Base-by-base conservation (phyloP, 2,329 filamentous ascomycete species). In the Chaetomium olivaceum region DNA sequence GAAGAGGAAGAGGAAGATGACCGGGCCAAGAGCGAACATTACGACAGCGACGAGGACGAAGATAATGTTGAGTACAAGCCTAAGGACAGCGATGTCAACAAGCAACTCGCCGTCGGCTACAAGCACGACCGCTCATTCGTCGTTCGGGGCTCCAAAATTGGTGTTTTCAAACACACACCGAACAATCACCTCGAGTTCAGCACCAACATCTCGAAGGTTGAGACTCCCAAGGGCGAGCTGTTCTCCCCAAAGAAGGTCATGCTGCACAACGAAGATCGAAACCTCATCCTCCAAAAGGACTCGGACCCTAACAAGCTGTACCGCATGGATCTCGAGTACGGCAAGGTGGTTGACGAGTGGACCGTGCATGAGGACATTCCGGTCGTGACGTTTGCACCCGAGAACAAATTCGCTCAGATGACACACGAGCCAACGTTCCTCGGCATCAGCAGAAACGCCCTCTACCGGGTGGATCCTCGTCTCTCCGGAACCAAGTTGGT, bases 351-450 rank as follows among this genome's bases (percentile, higher is more conserved):
- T 1, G 95, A 99, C 74, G 95, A 99, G 78, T 99, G 95, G 95
- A 97, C 97, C 73, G 86, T 99, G 16, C 94, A 99, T 75, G 94
- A 99, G 68, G 92, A 98, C 75, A 97, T 99, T 63, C 90, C 92
- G 0, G 91, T 98, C 67, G 88, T 91, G 62, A 95, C 89, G 11
- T 98, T 98, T 78, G 92, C 92, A 0, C 95, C 95, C 0, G 93
- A 97, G 77, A 97, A 90, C 85, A 99, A 99, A 86, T 99, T 97
- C 74, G 89, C 95, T 1, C 95, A 99, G 80, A 97, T 96, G 90
- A 97, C 93, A 0, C 88, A 89, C 66, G 93, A 97, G 75, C 93
- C 97, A 74, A 96, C 95, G 0, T 98, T 99, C 83, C 82, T 99
- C 11, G 95, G 95, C 79, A 87, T 97, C 29, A 97, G 93, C 9